Conservation (phyloP, 176 grass and related monocot species). For the Bothriochloa decipiens region DNA sequence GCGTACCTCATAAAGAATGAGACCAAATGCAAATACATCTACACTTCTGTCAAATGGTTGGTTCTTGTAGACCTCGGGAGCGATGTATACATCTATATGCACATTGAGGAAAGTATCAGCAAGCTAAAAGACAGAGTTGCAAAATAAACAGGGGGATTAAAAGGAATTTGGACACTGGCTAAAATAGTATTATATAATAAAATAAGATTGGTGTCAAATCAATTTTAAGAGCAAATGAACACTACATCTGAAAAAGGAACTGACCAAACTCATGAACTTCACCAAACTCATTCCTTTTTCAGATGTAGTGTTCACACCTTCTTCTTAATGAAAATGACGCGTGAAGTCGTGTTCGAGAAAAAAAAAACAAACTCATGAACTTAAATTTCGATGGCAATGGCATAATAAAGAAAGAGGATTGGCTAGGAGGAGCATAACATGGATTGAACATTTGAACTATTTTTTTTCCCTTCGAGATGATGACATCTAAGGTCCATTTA, state of each 20-base stretch:
- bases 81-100: slow-evolving; percentile 61
- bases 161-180: neutral
- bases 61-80: slow-evolving; percentile 89
- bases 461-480: neutral
- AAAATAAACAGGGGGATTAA: neutral
- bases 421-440: neutral
- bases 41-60: slow-evolving; percentile 81
- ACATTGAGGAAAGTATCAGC: slow-evolving; percentile 27
- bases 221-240: neutral
- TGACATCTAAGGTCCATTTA: neutral
- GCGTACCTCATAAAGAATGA: slow-evolving; percentile 93
- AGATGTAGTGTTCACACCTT: too few relatives aligned
- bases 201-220: neutral
- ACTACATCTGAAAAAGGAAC: neutral
- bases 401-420: slow-evolving; percentile 23
- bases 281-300: too few relatives aligned
- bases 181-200: slow-evolving; percentile 5
- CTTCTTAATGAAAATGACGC: too few relatives aligned
- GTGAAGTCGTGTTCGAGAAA: too few relatives aligned
- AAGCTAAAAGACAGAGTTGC: neutral
- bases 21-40: slow-evolving; percentile 88
- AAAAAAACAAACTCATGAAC: neutral
- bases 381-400: neutral
- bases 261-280: neutral
- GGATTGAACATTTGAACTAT: neutral